Evolutionary conservation across 768 basidiomycete species (phyloP).

Genomic region (Trichaptum fuscoviolaceum): DNA sequence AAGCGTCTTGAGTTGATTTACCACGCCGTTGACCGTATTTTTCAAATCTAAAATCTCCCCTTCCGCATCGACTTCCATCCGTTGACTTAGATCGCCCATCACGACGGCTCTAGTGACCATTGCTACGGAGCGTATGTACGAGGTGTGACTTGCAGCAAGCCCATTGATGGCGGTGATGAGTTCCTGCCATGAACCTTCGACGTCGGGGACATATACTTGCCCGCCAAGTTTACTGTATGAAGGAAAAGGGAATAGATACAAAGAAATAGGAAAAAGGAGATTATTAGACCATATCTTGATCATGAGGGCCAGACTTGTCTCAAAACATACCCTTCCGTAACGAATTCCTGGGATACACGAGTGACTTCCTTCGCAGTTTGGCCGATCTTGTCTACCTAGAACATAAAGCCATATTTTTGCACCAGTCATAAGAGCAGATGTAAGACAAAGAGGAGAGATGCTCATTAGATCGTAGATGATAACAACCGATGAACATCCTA

Average conservation of each 20-base stretch:
- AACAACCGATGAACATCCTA: not conserved
- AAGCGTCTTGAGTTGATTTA: slow-evolving; percentile 49
- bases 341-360: slow-evolving; percentile 79
- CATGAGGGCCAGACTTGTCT: slow-evolving; percentile 31
- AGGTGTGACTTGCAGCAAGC: slow-evolving; percentile 25
- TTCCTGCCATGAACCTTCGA: slow-evolving; percentile 86
- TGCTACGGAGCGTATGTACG: slow-evolving; percentile 44
- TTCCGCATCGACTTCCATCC: slow-evolving; percentile 85
- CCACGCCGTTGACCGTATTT: slow-evolving; percentile 52
- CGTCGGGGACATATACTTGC: slow-evolving; percentile 55
- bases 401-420: slow-evolving; percentile 3
- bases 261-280: slow-evolving; percentile 34
- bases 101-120: slow-evolving; percentile 74
- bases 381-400: slow-evolving; percentile 63
- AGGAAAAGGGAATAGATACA: slow-evolving; percentile 22
- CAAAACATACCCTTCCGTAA: slow-evolving; percentile 58
- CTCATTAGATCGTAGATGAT: not conserved
- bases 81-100: slow-evolving; percentile 80
- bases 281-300: slow-evolving; percentile 41
- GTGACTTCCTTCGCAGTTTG: slow-evolving; percentile 92
- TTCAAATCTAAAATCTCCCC: slow-evolving; percentile 91
- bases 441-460: not conserved
- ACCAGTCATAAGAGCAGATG: not conserved
- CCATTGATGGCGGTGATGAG: slow-evolving; percentile 69
- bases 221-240: slow-evolving; percentile 57